Conservation (phyloP, 2,329 filamentous ascomycete species). For the Dactylonectria macrodidyma region DNA sequence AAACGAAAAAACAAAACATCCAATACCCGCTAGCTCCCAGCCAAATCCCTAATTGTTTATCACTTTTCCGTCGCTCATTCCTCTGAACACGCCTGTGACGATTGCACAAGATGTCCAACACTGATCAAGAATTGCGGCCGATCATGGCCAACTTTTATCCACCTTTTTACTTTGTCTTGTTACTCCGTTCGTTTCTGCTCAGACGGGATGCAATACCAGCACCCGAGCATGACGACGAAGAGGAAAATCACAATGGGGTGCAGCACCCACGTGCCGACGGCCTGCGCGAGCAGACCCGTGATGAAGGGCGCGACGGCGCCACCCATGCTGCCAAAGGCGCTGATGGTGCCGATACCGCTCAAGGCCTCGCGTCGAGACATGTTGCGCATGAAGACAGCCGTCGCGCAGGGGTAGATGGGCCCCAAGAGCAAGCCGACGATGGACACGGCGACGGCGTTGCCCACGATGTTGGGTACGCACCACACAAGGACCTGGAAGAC, state of each 20-base stretch:
- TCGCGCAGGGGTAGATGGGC: constrained; percentile 83
- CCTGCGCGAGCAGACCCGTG: constrained; percentile 75
- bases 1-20: constrained; percentile 4
- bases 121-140: neutral
- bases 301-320: constrained; percentile 78
- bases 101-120: neutral
- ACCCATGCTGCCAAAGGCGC: constrained; percentile 78
- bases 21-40: neutral
- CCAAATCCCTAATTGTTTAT: neutral
- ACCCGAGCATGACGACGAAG: constrained; percentile 75
- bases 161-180: constrained; percentile 1
- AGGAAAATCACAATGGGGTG: constrained; percentile 77
- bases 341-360: constrained; percentile 77
- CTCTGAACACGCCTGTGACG: neutral
- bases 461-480: constrained; percentile 82
- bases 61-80: neutral
- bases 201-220: constrained; percentile 74
- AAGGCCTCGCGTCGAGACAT: constrained; percentile 73
- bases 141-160: neutral
- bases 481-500: constrained; percentile 84
- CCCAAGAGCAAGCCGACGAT: constrained; percentile 83
- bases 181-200: constrained; percentile 74
- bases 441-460: constrained; percentile 76
- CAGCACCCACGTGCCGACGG: constrained; percentile 73
- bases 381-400: constrained; percentile 73